Evolutionary conservation across 2,329 filamentous ascomycete genomes (phyloP).

Genomic region (Colletotrichum tropicicola): DNA sequence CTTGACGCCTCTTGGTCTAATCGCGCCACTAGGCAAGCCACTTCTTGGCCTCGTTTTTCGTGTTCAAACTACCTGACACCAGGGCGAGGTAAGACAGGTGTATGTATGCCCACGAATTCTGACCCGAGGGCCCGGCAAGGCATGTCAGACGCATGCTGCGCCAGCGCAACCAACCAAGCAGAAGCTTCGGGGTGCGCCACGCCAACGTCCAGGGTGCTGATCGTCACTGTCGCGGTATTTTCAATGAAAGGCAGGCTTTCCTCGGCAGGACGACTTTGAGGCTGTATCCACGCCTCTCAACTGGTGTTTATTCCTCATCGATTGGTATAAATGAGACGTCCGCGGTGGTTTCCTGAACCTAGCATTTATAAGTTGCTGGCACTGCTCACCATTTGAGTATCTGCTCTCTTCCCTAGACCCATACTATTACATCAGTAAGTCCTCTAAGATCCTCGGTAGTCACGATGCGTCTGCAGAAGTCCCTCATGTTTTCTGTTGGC

Average conservation of each 20-base stretch:
- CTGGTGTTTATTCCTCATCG: not conserved
- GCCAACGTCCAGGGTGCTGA: not conserved
- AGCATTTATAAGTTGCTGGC: too few relatives aligned
- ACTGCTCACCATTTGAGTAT: too few relatives aligned
- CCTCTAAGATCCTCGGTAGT: too few relatives aligned
- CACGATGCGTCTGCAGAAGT: not conserved
- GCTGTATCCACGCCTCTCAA: too few relatives aligned
- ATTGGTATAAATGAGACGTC: too few relatives aligned
- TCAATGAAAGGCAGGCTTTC: not conserved
- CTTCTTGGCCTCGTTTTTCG: conserved; percentile 7
- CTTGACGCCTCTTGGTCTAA: too few relatives aligned
- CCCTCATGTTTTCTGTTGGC: not conserved
- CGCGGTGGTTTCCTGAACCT: too few relatives aligned
- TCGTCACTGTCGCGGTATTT: not conserved
- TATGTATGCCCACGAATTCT: too few relatives aligned
- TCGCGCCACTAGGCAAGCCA: too few relatives aligned
- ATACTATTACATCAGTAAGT: too few relatives aligned
- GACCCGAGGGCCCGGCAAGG: not conserved
- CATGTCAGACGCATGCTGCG: not conserved
- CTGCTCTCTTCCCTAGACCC: too few relatives aligned
- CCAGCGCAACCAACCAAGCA: not conserved
- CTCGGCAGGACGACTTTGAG: too few relatives aligned
- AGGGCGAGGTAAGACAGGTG: not conserved
- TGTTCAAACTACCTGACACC: not conserved
- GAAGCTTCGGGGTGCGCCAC: not conserved